These are phyloP conservation scores for Lactifluus echinatus DNA, from an alignment of 768 basidiomycete species.

Conservation along the genomic window DNA sequence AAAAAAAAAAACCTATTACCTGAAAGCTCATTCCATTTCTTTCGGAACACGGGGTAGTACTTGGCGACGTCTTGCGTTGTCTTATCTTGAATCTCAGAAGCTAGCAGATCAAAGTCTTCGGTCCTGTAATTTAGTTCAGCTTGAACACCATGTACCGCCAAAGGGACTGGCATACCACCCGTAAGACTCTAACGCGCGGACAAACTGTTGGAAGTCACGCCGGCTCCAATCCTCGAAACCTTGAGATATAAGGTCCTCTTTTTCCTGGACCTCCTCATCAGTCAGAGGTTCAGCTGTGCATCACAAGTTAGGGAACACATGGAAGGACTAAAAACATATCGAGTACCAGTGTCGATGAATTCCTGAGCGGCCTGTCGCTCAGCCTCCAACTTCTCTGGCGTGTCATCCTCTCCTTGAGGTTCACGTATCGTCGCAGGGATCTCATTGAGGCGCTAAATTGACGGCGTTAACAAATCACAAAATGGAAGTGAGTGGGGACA, in stretches of 20 bases:
- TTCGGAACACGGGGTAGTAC: constrained; percentile 81
- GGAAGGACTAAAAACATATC: background rate
- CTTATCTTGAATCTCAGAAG: constrained; percentile 81
- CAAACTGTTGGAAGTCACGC: constrained; percentile 88
- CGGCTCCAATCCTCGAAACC: constrained; percentile 92
- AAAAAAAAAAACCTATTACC: constrained; percentile 33
- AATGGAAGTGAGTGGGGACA: constrained; percentile 4
- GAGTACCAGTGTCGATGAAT: constrained; percentile 74
- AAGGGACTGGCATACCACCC: constrained; percentile 53
- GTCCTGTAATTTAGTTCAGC: constrained; percentile 36
- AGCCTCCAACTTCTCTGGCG: constrained; percentile 75
- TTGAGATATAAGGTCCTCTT: constrained; percentile 64
- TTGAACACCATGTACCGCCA: background rate
- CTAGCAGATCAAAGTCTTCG: constrained; percentile 57
- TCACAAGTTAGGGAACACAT: background rate
- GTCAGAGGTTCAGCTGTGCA: constrained; percentile 75
- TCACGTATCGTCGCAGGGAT: constrained; percentile 60
- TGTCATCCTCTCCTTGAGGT: constrained; percentile 59
- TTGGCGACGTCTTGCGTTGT: constrained; percentile 62
- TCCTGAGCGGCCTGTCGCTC: constrained; percentile 75
- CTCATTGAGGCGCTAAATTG: constrained; percentile 49
- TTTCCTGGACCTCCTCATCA: constrained; percentile 76
- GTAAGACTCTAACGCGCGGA: constrained; percentile 66
- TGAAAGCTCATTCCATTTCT: constrained; percentile 79
- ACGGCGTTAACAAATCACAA: background rate